Evolutionary conservation across 148 eudicot species (phyloP).

Genomic region (Gaultheria prostrata): DNA sequence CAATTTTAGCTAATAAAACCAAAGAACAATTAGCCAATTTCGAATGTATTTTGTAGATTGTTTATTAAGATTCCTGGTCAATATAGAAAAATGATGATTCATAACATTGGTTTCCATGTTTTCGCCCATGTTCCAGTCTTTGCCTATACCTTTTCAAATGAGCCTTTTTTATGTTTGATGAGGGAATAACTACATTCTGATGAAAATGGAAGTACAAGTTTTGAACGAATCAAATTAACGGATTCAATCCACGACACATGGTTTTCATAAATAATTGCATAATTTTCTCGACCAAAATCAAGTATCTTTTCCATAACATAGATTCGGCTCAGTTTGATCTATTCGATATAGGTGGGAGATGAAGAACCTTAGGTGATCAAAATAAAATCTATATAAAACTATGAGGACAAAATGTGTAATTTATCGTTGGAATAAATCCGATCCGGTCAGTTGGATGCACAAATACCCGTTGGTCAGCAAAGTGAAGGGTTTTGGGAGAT

Average conservation of each 20-base stretch:
- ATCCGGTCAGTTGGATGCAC: conserved; percentile 19
- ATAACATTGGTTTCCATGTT: neutral
- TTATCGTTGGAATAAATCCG: neutral
- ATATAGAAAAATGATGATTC: neutral
- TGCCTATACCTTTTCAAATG: neutral
- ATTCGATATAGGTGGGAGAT: too few species aligned
- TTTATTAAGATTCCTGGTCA: neutral
- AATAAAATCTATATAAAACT: neutral
- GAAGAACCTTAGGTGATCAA: neutral
- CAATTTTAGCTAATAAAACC: too few species aligned
- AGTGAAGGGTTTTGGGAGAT: conserved; percentile 15
- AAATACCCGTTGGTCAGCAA: conserved; percentile 37
- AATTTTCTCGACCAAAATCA: too few species aligned
- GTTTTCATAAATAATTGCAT: too few species aligned
- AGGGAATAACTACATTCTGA: neutral
- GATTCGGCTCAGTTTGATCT: too few species aligned
- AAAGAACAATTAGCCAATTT: neutral
- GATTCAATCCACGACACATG: too few species aligned
- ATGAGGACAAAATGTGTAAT: neutral
- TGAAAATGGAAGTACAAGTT: neutral
- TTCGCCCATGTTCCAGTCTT: neutral
- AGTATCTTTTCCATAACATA: too few species aligned
- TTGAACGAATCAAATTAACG: neutral
- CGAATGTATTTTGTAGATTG: neutral
- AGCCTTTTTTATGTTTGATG: neutral